A percentile compares a stretch with the other conserved stretches of the same genome.
Conservation (phyloP, 192 early-diverging fungal genomes). For the Coemansia sp. region DNA sequence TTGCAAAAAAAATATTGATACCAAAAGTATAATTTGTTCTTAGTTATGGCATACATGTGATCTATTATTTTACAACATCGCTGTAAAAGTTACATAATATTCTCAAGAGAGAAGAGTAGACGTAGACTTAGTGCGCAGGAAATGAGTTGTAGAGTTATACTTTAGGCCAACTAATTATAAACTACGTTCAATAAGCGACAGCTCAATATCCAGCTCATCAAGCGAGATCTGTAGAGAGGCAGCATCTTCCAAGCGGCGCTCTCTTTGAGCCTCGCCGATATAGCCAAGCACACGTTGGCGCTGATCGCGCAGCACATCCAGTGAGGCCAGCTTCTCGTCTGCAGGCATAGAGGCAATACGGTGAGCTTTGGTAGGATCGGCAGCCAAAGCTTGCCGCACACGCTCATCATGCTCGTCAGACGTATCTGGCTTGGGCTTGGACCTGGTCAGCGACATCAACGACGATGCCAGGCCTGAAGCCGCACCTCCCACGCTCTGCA, state of each 20-base stretch:
- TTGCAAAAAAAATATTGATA: too few relatives aligned
- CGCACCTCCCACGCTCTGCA: constrained; percentile 5
- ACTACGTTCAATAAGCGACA: constrained; percentile 51
- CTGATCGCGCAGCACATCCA: constrained; percentile 71
- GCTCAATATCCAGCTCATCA: constrained; percentile 63
- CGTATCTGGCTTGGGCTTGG: not conserved
- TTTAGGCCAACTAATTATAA: too few relatives aligned
- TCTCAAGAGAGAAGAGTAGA: too few relatives aligned
- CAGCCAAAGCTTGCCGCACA: constrained; percentile 12
- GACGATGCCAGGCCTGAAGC: constrained; percentile 24
- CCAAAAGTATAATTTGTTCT: too few relatives aligned
- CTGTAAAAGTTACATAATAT: too few relatives aligned
- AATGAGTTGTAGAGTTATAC: too few relatives aligned
- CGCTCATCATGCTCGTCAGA: constrained; percentile 1
- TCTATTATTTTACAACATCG: too few relatives aligned
- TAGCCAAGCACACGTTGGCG: constrained; percentile 60
- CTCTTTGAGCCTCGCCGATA: constrained; percentile 61
- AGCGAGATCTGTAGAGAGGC: constrained; percentile 62
- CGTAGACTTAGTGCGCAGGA: too few relatives aligned
- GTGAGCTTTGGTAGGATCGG: constrained; percentile 17
- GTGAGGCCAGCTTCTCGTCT: constrained; percentile 34
- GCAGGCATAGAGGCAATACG: constrained; percentile 15
- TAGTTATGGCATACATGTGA: too few relatives aligned
- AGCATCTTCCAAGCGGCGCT: constrained; percentile 73
- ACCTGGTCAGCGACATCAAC: constrained; percentile 17